phyloP scores from a whole-genome alignment of 805 yeast species.

The Metschnikowia gelsemii region DNA sequence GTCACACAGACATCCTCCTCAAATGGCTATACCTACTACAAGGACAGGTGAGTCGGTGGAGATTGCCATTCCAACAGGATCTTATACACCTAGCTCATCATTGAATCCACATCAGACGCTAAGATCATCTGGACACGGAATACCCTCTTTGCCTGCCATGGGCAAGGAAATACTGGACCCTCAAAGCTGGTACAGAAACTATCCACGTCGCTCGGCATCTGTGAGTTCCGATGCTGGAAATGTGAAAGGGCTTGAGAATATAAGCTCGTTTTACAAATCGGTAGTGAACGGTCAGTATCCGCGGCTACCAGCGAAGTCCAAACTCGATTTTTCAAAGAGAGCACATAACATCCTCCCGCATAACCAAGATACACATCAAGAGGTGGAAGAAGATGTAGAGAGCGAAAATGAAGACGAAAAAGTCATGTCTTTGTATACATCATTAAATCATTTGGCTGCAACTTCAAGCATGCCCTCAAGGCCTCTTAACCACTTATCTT shows the following conservation, averaged over 20 bases:
- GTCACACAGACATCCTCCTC: constrained; percentile 31
- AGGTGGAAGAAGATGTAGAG: constrained; percentile 26
- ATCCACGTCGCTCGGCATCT: constrained; percentile 22
- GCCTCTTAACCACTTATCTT: constrained; percentile 12
- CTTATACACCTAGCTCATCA: constrained; percentile 9
- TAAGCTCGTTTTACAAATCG: constrained; percentile 27
- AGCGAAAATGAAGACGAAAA: constrained; percentile 61
- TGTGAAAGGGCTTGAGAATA: constrained; percentile 28
- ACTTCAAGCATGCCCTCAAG: constrained; percentile 11
- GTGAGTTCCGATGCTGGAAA: constrained; percentile 16
- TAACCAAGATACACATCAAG: constrained; percentile 7
- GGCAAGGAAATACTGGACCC: constrained; percentile 6
- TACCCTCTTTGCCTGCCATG: constrained; percentile 2
- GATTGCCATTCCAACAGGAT: constrained; percentile 45
- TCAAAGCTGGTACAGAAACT: constrained; percentile 29
- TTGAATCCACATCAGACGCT: constrained; percentile 7
- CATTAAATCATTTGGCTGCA: constrained; percentile 37
- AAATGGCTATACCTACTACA: constrained; percentile 80
- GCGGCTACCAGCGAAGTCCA: constrained; percentile 10
- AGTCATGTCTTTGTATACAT: constrained; percentile 64
- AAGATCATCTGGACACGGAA: constrained; percentile 10
- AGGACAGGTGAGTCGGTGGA: constrained; percentile 77
- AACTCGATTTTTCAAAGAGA: constrained; percentile 10
- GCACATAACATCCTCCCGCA: constrained; percentile 4
- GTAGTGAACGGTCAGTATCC: constrained; percentile 18